phyloP scores from a whole-genome alignment of 805 yeast species.

The Kodamaea lidongshanica region DNA sequence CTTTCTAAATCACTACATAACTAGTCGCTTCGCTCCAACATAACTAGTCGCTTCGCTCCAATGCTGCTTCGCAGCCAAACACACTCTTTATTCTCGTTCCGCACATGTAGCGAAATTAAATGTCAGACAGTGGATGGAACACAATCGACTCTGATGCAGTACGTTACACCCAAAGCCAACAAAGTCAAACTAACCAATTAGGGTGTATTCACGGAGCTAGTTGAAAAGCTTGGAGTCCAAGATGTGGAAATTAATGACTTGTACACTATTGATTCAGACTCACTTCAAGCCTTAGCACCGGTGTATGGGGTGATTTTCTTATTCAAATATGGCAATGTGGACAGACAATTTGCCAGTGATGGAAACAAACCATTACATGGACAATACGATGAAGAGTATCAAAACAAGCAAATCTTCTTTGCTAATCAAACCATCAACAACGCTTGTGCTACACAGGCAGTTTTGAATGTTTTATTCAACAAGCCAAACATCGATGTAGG shows the following conservation, averaged over 20 bases:
- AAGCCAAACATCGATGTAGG: conserved; percentile 42
- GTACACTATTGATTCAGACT: conserved; percentile 44
- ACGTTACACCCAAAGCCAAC: conserved; percentile 13
- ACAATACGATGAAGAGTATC: conserved; percentile 30
- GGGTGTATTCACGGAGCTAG: conserved; percentile 60
- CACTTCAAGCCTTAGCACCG: conserved; percentile 32
- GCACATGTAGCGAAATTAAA: too few species aligned
- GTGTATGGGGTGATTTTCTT: conserved; percentile 57
- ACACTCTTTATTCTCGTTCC: too few species aligned
- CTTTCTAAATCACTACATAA: too few species aligned
- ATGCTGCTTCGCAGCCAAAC: too few species aligned
- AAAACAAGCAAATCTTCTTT: conserved; percentile 42
- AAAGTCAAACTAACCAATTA: conserved; percentile 10
- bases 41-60: too few species aligned
- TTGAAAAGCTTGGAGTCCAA: conserved; percentile 48
- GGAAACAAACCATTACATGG: conserved; percentile 40
- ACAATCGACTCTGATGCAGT: conserved; percentile 62
- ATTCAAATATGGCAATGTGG: conserved; percentile 50
- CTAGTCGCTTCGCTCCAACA: too few species aligned
- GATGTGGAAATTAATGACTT: conserved; percentile 55
- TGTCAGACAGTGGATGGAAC: conserved; percentile 42
- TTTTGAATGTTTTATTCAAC: conserved; percentile 50
- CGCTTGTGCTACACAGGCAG: conserved; percentile 74
- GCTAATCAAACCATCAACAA: conserved; percentile 60
- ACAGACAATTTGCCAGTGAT: conserved; percentile 24